phyloP scores from a whole-genome alignment of 2,329 filamentous ascomycete species.

The Calonectria hongkongensis region DNA sequence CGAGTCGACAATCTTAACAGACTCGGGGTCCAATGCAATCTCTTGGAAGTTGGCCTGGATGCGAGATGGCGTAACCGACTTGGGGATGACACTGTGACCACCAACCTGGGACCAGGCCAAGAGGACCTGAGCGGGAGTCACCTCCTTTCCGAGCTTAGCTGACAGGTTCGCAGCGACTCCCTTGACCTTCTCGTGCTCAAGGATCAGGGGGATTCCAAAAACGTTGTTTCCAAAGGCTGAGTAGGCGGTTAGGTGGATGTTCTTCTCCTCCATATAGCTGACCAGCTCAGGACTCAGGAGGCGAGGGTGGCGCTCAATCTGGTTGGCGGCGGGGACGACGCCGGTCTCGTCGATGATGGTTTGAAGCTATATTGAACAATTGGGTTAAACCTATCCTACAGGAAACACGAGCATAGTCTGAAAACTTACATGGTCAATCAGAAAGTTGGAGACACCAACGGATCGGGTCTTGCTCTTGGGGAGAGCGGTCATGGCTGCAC shows the following conservation, averaged over 20 bases:
- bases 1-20: slow-evolving; percentile 62
- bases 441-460: slow-evolving; percentile 85
- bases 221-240: slow-evolving; percentile 72
- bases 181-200: slow-evolving; percentile 74
- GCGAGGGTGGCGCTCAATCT: slow-evolving; percentile 81
- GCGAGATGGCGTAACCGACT: slow-evolving; percentile 81
- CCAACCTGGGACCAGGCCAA: slow-evolving; percentile 75
- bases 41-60: slow-evolving; percentile 83
- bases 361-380: slow-evolving; percentile 64
- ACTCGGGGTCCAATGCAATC: slow-evolving; percentile 74
- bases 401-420: background rate
- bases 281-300: slow-evolving; percentile 74
- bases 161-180: slow-evolving; percentile 70
- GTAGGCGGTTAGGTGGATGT: slow-evolving; percentile 80
- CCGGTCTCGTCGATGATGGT: slow-evolving; percentile 74
- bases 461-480: slow-evolving; percentile 77
- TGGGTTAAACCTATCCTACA: slow-evolving; percentile 44
- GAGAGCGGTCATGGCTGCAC: slow-evolving; percentile 71
- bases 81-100: slow-evolving; percentile 84
- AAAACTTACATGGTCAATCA: slow-evolving; percentile 68
- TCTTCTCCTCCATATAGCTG: slow-evolving; percentile 76
- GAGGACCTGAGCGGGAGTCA: slow-evolving; percentile 67
- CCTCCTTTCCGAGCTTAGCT: slow-evolving; percentile 58
- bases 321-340: slow-evolving; percentile 78
- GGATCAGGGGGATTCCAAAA: slow-evolving; percentile 67